Evolutionary conservation across 2,329 filamentous ascomycete genomes (phyloP).

Genomic region (Clonostachys chloroleuca): DNA sequence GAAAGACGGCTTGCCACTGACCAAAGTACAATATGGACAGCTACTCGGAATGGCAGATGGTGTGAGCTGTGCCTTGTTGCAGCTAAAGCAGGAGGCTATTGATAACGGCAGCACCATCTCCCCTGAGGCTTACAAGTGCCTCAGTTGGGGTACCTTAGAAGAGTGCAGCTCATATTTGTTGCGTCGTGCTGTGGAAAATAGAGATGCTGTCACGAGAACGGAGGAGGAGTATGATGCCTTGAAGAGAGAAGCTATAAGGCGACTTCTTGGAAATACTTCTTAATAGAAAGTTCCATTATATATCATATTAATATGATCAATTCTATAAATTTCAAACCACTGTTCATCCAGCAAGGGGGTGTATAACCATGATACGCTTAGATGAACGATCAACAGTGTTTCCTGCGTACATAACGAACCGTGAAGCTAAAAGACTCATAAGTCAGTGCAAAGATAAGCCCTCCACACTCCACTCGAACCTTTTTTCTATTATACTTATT

Average conservation of each 20-base stretch:
- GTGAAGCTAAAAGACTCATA: too few species aligned
- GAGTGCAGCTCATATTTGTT: slow-evolving; percentile 31
- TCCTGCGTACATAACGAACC: too few species aligned
- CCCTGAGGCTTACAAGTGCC: slow-evolving; percentile 31
- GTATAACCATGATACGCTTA: too few species aligned
- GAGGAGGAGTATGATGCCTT: slow-evolving; percentile 19
- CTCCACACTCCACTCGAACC: too few species aligned
- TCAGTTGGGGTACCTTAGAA: slow-evolving; percentile 29
- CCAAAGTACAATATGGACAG: slow-evolving; percentile 42
- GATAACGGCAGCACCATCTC: slow-evolving; percentile 4
- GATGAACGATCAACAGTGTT: too few species aligned
- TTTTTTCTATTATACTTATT: too few species aligned
- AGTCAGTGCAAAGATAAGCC: too few species aligned
- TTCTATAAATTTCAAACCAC: too few species aligned
- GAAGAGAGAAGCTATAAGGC: slow-evolving; percentile 18
- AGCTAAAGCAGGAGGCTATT: slow-evolving; percentile 17
- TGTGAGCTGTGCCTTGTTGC: slow-evolving; percentile 43
- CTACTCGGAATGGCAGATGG: slow-evolving; percentile 55
- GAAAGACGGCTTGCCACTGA: slow-evolving; percentile 21
- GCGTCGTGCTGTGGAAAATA: slow-evolving; percentile 29
- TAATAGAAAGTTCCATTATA: too few species aligned
- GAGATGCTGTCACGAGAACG: slow-evolving; percentile 25
- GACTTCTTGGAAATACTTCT: slow-evolving; percentile 12
- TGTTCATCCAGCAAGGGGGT: too few species aligned
- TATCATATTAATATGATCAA: too few species aligned